Conservation (phyloP, 208 protist species). For the Acanthamoeba culbertsoni region DNA sequence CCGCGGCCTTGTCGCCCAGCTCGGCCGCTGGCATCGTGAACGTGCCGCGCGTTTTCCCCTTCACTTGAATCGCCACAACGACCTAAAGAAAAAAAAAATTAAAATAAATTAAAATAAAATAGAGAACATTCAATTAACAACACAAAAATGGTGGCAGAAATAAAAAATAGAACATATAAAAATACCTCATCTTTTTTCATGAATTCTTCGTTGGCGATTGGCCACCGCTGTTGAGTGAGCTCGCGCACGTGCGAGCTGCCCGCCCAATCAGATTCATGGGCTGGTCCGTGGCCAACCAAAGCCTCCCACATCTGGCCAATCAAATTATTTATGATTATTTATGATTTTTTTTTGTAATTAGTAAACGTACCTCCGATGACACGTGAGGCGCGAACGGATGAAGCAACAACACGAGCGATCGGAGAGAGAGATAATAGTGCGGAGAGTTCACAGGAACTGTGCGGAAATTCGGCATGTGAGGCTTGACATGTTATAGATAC, state of each 20-base stretch:
- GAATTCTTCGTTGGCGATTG: not conserved
- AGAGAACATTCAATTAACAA: too few relatives aligned
- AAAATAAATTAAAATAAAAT: too few relatives aligned
- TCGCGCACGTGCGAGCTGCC: not conserved
- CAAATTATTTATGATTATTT: not conserved
- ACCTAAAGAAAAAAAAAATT: too few relatives aligned
- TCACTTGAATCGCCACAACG: not conserved
- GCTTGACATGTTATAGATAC: too few relatives aligned
- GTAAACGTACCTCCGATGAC: slow-evolving; percentile 7
- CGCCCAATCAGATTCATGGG: not conserved
- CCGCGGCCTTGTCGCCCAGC: not conserved
- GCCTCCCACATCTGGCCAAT: not conserved
- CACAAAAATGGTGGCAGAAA: too few relatives aligned
- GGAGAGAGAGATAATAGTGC: slow-evolving; percentile 47
- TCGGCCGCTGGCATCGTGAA: not conserved
- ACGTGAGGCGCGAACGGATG: slow-evolving; percentile 66
- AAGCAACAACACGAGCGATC: slow-evolving; percentile 48
- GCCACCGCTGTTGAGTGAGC: not conserved
- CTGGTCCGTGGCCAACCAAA: not conserved
- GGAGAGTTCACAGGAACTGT: not conserved
- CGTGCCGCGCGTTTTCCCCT: slow-evolving; percentile 27
- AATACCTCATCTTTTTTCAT: slow-evolving; percentile 29
- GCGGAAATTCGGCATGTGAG: too few relatives aligned
- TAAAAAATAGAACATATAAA: too few relatives aligned
- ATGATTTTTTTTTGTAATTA: not conserved